phyloP scores from a whole-genome alignment of 495 filamentous ascomycete genomes.

The Peziza echinospora region DNA sequence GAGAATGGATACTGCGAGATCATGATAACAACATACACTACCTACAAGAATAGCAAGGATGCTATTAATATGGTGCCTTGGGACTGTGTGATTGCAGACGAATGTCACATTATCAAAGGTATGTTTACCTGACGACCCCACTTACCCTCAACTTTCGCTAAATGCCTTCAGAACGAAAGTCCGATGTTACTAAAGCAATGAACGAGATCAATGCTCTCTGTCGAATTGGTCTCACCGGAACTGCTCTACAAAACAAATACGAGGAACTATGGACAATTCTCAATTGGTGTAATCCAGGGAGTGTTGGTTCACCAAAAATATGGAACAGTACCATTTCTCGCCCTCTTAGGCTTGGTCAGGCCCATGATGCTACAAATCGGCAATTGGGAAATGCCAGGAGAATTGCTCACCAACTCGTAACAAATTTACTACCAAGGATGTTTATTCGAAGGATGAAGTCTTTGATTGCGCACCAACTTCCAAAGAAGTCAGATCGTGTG shows the following conservation, averaged over 20 bases:
- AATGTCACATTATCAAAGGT: conserved; percentile 75
- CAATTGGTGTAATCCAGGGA: conserved; percentile 90
- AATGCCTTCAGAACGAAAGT: conserved; percentile 30
- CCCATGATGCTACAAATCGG: conserved; percentile 70
- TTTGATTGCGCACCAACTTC: conserved; percentile 81
- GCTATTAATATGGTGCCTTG: conserved; percentile 68
- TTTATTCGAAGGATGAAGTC: conserved; percentile 88
- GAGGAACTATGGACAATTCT: conserved; percentile 87
- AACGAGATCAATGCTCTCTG: conserved; percentile 82
- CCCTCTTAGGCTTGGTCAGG: conserved; percentile 69
- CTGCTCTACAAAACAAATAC: conserved; percentile 95
- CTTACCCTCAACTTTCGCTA: not conserved
- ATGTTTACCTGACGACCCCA: no score
- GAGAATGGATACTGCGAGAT: conserved; percentile 58
- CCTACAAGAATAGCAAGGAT: conserved; percentile 55
- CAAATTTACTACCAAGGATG: conserved; percentile 75
- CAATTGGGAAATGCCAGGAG: conserved; percentile 63
- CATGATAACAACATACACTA: conserved; percentile 81
- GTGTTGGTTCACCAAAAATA: conserved; percentile 51
- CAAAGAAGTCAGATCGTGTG: conserved; percentile 82
- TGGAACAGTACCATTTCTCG: conserved; percentile 61
- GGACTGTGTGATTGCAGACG: conserved; percentile 95
- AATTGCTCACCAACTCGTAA: conserved; percentile 65
- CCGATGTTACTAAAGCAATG: conserved; percentile 69
- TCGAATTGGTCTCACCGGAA: conserved; percentile 81